Evolutionary conservation across 495 filamentous ascomycete species (phyloP).

Genomic region (Bacidia gigantensis): DNA sequence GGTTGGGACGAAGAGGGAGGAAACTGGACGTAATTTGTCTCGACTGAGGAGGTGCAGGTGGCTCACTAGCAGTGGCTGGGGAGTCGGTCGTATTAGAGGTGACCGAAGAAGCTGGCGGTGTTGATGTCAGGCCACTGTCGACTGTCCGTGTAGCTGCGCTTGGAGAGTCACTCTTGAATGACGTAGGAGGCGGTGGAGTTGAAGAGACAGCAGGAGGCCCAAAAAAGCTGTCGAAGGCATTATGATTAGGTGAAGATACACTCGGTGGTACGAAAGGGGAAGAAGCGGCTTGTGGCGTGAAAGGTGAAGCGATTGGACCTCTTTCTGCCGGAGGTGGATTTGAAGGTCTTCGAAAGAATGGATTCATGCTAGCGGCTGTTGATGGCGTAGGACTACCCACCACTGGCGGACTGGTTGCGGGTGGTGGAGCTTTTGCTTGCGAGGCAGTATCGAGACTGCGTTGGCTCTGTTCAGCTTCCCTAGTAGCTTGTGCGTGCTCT

Average conservation of each 20-base stretch:
- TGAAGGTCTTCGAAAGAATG: slow-evolving; percentile 67
- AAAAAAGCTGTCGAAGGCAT: slow-evolving; percentile 81
- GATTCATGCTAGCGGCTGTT: slow-evolving; percentile 50
- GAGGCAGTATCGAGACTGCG: slow-evolving; percentile 31
- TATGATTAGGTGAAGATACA: slow-evolving; percentile 41
- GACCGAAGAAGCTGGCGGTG: slow-evolving; percentile 47
- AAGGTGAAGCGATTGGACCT: slow-evolving; percentile 32
- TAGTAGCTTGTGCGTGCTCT: slow-evolving; percentile 41
- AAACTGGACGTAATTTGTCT: slow-evolving; percentile 61
- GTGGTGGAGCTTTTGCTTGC: slow-evolving; percentile 22
- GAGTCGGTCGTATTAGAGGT: slow-evolving; percentile 37
- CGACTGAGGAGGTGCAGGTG: slow-evolving; percentile 49
- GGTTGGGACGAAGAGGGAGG: slow-evolving; percentile 41
- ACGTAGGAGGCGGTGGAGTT: slow-evolving; percentile 41
- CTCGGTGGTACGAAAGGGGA: slow-evolving; percentile 34
- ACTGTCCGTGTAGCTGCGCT: slow-evolving; percentile 14
- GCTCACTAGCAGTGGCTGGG: slow-evolving; percentile 40
- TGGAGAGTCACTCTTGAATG: slow-evolving; percentile 51
- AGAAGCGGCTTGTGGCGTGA: too few species aligned
- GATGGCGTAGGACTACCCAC: neutral
- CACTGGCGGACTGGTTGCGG: slow-evolving; percentile 11
- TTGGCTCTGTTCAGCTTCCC: slow-evolving; percentile 22
- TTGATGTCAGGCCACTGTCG: slow-evolving; percentile 27
- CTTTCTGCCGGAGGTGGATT: slow-evolving; percentile 49
- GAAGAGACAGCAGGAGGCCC: slow-evolving; percentile 52